Evolutionary conservation across 495 filamentous ascomycete species (phyloP).

Genomic region (Lasiosphaeria ovina): DNA sequence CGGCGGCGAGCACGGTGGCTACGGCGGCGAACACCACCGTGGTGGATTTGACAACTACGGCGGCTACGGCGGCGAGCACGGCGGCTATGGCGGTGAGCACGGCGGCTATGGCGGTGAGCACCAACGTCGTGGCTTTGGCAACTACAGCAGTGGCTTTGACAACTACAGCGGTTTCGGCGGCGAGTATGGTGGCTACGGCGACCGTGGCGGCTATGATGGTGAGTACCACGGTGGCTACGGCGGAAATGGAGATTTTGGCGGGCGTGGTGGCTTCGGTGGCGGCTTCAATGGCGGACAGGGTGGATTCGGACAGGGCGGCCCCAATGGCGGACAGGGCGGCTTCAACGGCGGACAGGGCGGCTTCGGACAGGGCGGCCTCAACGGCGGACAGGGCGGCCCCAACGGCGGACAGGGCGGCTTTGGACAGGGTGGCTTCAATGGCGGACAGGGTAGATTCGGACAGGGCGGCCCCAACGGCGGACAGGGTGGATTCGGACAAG

Average conservation of each 20-base stretch:
- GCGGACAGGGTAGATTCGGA: no score
- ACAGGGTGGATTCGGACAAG: no score
- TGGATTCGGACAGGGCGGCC: background rate
- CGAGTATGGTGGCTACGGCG: background rate
- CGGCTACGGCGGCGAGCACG: background rate
- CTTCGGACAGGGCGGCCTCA: no score
- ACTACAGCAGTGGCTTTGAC: background rate
- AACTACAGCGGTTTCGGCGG: background rate
- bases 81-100: conserved; percentile 2
- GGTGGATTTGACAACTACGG: conserved; percentile 1
- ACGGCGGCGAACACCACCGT: background rate
- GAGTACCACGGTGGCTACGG: conserved; percentile 1
- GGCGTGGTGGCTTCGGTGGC: background rate
- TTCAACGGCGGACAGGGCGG: no score
- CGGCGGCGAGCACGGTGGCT: no score
- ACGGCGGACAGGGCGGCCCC: no score
- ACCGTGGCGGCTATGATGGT: conserved; percentile 9
- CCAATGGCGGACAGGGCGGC: no score
- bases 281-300: background rate
- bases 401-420: no score
- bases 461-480: no score
- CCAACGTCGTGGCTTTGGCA: background rate
- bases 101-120: conserved; percentile 1
- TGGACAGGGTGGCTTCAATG: no score
- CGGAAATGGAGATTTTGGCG: background rate